Evolutionary conservation across 2,329 filamentous ascomycete species (phyloP), one percentile per base, ranked within the genome.

Genomic region (Nakataea oryzae): DNA sequence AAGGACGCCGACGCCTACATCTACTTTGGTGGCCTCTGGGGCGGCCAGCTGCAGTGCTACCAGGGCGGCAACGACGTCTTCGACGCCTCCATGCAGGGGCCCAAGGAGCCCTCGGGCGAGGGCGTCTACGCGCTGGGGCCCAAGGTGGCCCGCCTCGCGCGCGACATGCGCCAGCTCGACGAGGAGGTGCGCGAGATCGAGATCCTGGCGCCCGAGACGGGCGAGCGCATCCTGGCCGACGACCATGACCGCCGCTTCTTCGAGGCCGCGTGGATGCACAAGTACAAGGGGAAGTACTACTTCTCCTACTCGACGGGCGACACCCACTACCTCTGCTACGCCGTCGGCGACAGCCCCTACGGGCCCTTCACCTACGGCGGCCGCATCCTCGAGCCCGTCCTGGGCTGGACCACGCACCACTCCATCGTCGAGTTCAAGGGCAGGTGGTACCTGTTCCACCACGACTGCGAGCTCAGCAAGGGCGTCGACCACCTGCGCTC

Each of bases 381-480:
- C 0, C 76, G 84, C 58, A 87, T 93, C 62, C 72, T 93, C 59
- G 88, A 91, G 77, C 89, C 89, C 0, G 89, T 93, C 6, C 73
- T 89, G 29, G 89, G 89, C 1, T 93, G 89, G 89, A 92, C 89
- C 56, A 93, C 89, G 62, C 89, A 92, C 74, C 89, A 92, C 72
- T 89, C 86, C 3, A 87, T 93, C 66, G 87, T 87, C 12, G 87
- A 91, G 77, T 90, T 89, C 69, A 72, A 84, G 73, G 86, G 82
- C 4, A 82, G 80, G 66, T 91, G 88, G 84, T 92, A 84, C 73
- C 71, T 93, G 62, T 92, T 92, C 72, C 86, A 91, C 71, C 89
- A 92, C 70, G 89, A 92, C 74, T 85, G 85, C 64, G 83, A 85
- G 70, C 71, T 91, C 62, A 89, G 86, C 61, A 78, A 80, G 21